Evolutionary conservation across 805 yeast species (phyloP), one percentile per base, ranked within the genome.

Genomic region (Blastobotrys muscicola): DNA sequence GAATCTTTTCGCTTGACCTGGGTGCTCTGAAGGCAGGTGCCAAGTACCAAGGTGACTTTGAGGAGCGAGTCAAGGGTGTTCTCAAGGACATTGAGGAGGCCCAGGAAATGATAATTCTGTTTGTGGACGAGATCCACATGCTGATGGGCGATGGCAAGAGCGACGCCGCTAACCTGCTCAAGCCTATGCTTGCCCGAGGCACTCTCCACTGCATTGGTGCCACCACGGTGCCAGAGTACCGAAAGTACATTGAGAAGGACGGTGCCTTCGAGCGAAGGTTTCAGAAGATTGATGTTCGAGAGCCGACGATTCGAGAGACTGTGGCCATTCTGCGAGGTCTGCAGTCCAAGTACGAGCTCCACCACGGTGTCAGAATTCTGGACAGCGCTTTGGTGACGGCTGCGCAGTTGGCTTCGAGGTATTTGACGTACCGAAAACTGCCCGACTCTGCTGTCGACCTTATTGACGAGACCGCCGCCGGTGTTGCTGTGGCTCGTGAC

Each of bases 1-100:
- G 81, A 50, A 70, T 92, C 44, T 90, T 81, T 61, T 84, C 96
- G 12, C 72, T 92, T 49, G 98, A 92, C 64, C 71, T 92, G 53
- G 98, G 98, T 50, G 94, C 97, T 1, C 75, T 92, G 56, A 90
- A 94, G 49, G 98, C 98, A 5, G 98, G 98, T 67, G 97, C 98
- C 46, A 92, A 92, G 62, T 89, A 86, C 66, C 94, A 90, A 65
- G 98, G 98, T 67, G 98, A 92, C 61, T 92, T 90, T 58, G 98
- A 92, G 70, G 98, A 92, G 69, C 80, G 98, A 68, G 75, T 92
- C 59, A 92, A 92, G 68, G 97, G 97, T 54, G 97, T 92, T 29
- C 72, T 92, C 60, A 86, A 80, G 60, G 98, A 92, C 58, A 85
- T 92, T 57, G 95, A 86, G 63, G 82, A 86, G 54, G 80, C 94